These are phyloP conservation scores for Boletus rufocinnamomeus DNA, from an alignment of 768 basidiomycete genomes.

Conservation along the genomic window DNA sequence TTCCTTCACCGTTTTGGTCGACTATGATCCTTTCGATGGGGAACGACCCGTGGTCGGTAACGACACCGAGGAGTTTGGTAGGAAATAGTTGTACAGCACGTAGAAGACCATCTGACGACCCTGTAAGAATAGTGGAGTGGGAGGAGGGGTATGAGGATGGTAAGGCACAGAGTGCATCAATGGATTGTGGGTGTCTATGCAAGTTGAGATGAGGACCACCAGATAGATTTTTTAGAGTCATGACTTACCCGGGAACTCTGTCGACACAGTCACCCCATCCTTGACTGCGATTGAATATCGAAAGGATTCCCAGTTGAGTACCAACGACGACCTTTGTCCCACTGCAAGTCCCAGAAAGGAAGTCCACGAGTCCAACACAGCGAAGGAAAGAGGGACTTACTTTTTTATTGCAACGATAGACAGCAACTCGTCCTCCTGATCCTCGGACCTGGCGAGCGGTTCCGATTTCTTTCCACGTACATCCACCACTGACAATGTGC, in stretches of 20 bases:
- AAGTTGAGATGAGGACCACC: constrained; percentile 15
- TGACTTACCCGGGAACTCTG: constrained; percentile 75
- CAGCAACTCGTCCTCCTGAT: constrained; percentile 93
- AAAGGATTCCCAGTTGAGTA: constrained; percentile 85
- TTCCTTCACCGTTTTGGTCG: constrained; percentile 54
- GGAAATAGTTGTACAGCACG: constrained; percentile 87
- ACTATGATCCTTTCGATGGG: constrained; percentile 87
- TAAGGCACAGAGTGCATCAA: constrained; percentile 81
- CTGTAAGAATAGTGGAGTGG: constrained; percentile 77
- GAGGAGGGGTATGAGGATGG: constrained; percentile 62
- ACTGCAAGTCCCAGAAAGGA: constrained; percentile 36
- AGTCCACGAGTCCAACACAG: neutral
- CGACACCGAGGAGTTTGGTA: constrained; percentile 85
- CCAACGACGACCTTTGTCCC: constrained; percentile 85
- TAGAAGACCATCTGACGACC: constrained; percentile 89
- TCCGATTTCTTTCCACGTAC: constrained; percentile 78
- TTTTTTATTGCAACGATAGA: constrained; percentile 84
- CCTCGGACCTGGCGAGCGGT: constrained; percentile 85
- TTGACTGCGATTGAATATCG: constrained; percentile 82
- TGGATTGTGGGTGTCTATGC: constrained; percentile 82
- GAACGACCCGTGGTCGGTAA: constrained; percentile 90
- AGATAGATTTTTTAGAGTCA: neutral
- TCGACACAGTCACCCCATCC: constrained; percentile 95
- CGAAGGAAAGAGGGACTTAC: constrained; percentile 39
- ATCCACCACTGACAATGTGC: constrained; percentile 90